Percentiles rank a stretch among this genome's conserved stretches.
phyloP scores from a whole-genome alignment of 345 rosid genomes.

The Brassica rapa region DNA sequence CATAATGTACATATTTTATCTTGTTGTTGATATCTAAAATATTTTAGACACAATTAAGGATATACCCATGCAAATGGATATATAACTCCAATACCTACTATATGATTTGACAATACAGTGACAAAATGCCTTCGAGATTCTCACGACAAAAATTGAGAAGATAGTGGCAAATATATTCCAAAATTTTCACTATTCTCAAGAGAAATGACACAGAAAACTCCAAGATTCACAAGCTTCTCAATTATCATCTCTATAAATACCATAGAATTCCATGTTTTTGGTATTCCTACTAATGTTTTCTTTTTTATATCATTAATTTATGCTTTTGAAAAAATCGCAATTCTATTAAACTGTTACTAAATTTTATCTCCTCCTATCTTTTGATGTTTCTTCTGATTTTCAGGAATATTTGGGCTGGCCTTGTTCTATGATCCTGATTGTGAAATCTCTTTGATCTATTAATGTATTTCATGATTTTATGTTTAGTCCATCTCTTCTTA shows the following conservation, averaged over 20 bases:
- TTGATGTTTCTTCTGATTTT: not conserved
- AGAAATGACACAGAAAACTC: not conserved
- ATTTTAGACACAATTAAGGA: not conserved
- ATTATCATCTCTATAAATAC: conserved; percentile 10
- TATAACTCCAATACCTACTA: not conserved
- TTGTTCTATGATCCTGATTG: not conserved
- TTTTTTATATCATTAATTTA: not conserved
- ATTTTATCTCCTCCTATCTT: not conserved
- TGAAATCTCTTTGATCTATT: not conserved
- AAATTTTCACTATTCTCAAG: not conserved
- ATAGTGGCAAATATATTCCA: not conserved
- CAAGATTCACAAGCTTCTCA: conserved; percentile 3
- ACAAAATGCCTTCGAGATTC: not conserved
- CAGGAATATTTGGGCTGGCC: conserved; percentile 6
- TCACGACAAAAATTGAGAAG: conserved; percentile 4
- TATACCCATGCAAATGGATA: not conserved
- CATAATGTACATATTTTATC: not conserved
- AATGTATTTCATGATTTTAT: not conserved
- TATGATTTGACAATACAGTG: not conserved
- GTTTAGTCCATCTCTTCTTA: not conserved
- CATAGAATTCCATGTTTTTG: not conserved
- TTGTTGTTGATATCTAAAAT: not conserved
- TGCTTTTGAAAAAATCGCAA: not conserved
- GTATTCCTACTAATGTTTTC: not conserved
- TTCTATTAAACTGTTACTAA: not conserved